phyloP scores from a whole-genome alignment of 768 basidiomycete genomes.

The Trametes punicea region DNA sequence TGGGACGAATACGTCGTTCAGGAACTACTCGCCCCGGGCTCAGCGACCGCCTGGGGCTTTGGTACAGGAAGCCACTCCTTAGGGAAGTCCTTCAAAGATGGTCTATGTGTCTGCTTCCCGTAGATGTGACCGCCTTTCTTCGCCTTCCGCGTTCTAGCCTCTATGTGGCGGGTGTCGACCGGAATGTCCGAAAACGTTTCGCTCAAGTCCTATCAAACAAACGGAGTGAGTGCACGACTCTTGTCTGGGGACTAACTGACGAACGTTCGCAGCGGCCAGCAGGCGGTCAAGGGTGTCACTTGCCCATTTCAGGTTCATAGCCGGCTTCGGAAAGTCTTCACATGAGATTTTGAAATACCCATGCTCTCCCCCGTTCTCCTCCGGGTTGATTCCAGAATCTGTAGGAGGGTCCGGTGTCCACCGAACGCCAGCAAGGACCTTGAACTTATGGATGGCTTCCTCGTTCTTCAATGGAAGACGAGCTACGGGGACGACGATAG shows the following conservation, averaged over 20 bases:
- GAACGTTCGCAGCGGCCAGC: slow-evolving; percentile 79
- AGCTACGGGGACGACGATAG: slow-evolving; percentile 71
- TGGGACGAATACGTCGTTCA: slow-evolving; percentile 1
- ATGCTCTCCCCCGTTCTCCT: slow-evolving; percentile 49
- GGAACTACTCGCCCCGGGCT: slow-evolving; percentile 18
- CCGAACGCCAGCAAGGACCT: slow-evolving; percentile 83
- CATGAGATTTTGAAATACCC: slow-evolving; percentile 91
- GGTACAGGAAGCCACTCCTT: slow-evolving; percentile 70
- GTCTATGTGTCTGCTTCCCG: slow-evolving; percentile 48
- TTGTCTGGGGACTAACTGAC: slow-evolving; percentile 30
- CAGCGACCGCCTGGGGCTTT: slow-evolving; percentile 12
- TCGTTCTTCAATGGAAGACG: slow-evolving; percentile 61
- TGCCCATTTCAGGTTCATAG: slow-evolving; percentile 94
- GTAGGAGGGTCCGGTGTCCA: slow-evolving; percentile 77
- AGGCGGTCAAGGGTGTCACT: slow-evolving; percentile 81
- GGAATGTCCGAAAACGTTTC: slow-evolving; percentile 64
- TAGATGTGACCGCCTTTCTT: slow-evolving; percentile 66
- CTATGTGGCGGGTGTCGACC: slow-evolving; percentile 77
- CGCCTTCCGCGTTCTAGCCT: slow-evolving; percentile 67
- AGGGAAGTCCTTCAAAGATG: slow-evolving; percentile 79
- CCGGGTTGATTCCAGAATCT: slow-evolving; percentile 56
- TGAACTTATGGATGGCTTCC: slow-evolving; percentile 77
- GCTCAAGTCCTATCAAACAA: slow-evolving; percentile 38
- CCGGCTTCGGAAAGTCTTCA: slow-evolving; percentile 77
- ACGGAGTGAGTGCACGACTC: background rate